phyloP scores from a whole-genome alignment of 345 rosid genomes.

The Odontarrhena argentea region DNA sequence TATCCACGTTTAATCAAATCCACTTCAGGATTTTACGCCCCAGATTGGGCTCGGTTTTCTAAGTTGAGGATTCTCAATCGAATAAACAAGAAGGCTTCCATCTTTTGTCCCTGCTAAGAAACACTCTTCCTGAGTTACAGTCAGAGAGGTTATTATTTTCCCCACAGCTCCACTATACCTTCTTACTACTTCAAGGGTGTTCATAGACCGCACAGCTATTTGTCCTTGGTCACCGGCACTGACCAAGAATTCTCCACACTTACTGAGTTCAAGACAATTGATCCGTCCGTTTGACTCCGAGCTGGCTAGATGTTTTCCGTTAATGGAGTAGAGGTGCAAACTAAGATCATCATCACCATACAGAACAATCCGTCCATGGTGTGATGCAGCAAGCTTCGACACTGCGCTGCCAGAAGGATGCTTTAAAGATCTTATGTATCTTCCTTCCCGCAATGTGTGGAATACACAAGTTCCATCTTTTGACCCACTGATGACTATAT shows the following conservation, averaged over 20 bases:
- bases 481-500: slow-evolving; percentile 94
- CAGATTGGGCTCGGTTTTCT: slow-evolving; percentile 54
- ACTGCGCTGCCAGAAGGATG: slow-evolving; percentile 86
- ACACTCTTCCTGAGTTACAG: slow-evolving; percentile 88
- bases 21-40: slow-evolving; percentile 53
- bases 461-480: slow-evolving; percentile 95
- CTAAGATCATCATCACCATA: slow-evolving; percentile 93
- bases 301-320: slow-evolving; percentile 88
- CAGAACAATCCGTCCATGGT: slow-evolving; percentile 73
- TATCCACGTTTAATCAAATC: slow-evolving; percentile 35
- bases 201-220: slow-evolving; percentile 86
- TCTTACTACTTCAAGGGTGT: slow-evolving; percentile 76
- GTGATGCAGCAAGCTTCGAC: slow-evolving; percentile 86
- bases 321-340: slow-evolving; percentile 83
- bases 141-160: slow-evolving; percentile 73
- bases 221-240: slow-evolving; percentile 98
- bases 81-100: slow-evolving; percentile 87
- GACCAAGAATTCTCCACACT: slow-evolving; percentile 86
- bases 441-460: slow-evolving; percentile 87
- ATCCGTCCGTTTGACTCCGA: slow-evolving; percentile 93
- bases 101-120: slow-evolving; percentile 96
- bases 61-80: slow-evolving; percentile 79
- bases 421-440: slow-evolving; percentile 80
- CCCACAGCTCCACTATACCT: slow-evolving; percentile 76
- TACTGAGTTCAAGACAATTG: slow-evolving; percentile 83